A percentile compares a stretch with the other conserved stretches of the same genome.
These are phyloP conservation scores for Hygrophorus russula DNA, from an alignment of 768 basidiomycete species.

Conservation along the genomic window DNA sequence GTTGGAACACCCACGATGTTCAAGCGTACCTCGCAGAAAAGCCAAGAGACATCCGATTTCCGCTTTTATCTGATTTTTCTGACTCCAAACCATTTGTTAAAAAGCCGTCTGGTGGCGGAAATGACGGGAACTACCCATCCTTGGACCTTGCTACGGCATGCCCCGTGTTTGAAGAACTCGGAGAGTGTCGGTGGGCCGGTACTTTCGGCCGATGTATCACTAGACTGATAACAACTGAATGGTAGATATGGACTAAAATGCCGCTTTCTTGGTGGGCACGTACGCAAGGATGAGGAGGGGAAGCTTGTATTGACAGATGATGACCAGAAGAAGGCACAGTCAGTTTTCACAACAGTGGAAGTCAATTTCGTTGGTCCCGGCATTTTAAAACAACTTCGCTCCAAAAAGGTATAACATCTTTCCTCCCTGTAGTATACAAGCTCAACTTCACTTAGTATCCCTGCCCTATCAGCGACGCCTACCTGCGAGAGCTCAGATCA, in stretches of 20 bases:
- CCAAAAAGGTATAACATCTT: slow-evolving; percentile 44
- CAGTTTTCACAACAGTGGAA: slow-evolving; percentile 42
- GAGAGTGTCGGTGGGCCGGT: slow-evolving; percentile 49
- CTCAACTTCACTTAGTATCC: slow-evolving; percentile 39
- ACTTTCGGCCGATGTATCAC: neutral
- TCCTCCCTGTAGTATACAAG: neutral
- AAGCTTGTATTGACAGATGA: slow-evolving; percentile 35
- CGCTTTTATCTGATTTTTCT: slow-evolving; percentile 30
- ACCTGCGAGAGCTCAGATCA: slow-evolving; percentile 40
- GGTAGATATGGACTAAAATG: slow-evolving; percentile 77
- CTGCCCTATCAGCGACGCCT: slow-evolving; percentile 49
- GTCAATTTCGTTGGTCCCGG: slow-evolving; percentile 57
- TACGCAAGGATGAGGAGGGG: slow-evolving; percentile 32
- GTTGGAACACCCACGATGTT: slow-evolving; percentile 74
- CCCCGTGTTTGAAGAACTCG: slow-evolving; percentile 56
- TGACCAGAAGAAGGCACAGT: slow-evolving; percentile 43
- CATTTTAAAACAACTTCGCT: slow-evolving; percentile 47
- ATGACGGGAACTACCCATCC: slow-evolving; percentile 19
- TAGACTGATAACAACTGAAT: neutral
- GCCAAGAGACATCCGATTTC: slow-evolving; percentile 57
- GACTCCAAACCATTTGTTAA: slow-evolving; percentile 41
- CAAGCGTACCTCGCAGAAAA: slow-evolving; percentile 67
- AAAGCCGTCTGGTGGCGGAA: slow-evolving; percentile 5
- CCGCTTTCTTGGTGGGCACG: slow-evolving; percentile 78
- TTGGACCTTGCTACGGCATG: slow-evolving; percentile 42